Base-by-base conservation (phyloP, 1,284 basidiomycete genomes). In the Apiotrichum brassicae region DNA sequence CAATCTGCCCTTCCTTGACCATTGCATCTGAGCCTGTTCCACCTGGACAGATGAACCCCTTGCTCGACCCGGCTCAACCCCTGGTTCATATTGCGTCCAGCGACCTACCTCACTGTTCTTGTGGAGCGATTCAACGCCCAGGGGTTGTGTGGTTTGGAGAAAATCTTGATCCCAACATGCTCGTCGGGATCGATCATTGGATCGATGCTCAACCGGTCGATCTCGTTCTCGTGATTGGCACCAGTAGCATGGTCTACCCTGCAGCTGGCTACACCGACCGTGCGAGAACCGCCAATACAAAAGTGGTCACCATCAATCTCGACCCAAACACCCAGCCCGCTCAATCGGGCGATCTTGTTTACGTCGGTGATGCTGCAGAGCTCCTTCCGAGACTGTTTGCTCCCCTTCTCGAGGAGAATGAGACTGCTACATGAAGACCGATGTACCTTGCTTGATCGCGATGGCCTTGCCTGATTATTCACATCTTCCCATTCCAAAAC, bases 111-210 rank as follows among this genome's bases (percentile, higher is more conserved):
- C 42, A 40, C 7, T 54, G 53, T 8, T 14, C 40, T 18, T 54
- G 53, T 32, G 30, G 34, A 6, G 43, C 43, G 3, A 34, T 54
- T 6, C 37, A 44, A 23, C 46, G 53, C 28, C 53, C 53, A 1
- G 53, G 46, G 6, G 53, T 54, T 1, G 53, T 54, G 12, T 54
- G 53, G 53, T 54, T 54, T 18, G 53, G 53, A 16, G 53, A 54
- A 30, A 47, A 41, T 26, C 49, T 54, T 14, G 53, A 54, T 25
- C 4, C 16, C 18, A 2, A 16, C 9, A 54, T 54, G 53, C 42
- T 54, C 2, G 18, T 28, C 1, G 43, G 26, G 6, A 49, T 51
- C 5, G 46, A 54, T 19, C 14, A 5, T 1, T 54, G 53, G 53
- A 51, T 54, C 19, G 43, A 51, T 9, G 38, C n/a, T 9, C 14